Base-by-base conservation (phyloP, 306 rosid genomes). In the Sophora flavescens region DNA sequence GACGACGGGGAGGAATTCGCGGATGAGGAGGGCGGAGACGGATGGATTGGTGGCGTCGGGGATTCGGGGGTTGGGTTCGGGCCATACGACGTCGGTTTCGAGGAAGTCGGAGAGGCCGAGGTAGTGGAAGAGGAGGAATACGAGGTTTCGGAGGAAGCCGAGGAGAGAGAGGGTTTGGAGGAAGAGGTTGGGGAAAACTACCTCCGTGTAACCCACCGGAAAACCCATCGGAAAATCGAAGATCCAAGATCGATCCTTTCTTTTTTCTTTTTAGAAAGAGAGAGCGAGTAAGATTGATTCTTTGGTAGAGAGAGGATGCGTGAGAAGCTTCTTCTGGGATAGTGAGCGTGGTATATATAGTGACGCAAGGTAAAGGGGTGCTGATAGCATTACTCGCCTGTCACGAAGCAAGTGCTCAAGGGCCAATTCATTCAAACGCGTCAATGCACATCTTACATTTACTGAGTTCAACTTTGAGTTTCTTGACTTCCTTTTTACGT, bases 171-270 rank as follows among this genome's bases (percentile, higher is more conserved):
- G 88, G 0, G 91, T 74, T 78, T 85, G 96, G 35, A 94, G 92
- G 64, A 94, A 80, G 32, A 89, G 61, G 57, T 83, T 86, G 1
- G 98, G 98, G 70, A 90, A 86, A 81, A 89, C 77, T 0, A 91
- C 88, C 78, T 92, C 97, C 4, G 90, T 80, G 87, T 83, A 92
- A 1, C 92, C 95, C 6, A 91, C 93, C 57, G 98, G 97, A 45
- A 94, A 94, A 0, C 98, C 98, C 98, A 82, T 82, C 58, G 81
- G 48, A 75, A 2, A 86, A 14, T 6, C 2, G 12, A n/a, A 58
- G 3, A 13, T 13, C 4, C 0, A 5, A 14, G 14, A 4, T 50
- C n/a, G 16, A 6, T 7, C 1, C 33, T 12, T 60, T 60, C 6
- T 4, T 32, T 32, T 8, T 4, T 32, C 14, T 8, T 0, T 30